Percentiles rank a stretch among this genome's conserved stretches.
Conservation (phyloP, 1,284 basidiomycete genomes). For the Irpex sp. region DNA sequence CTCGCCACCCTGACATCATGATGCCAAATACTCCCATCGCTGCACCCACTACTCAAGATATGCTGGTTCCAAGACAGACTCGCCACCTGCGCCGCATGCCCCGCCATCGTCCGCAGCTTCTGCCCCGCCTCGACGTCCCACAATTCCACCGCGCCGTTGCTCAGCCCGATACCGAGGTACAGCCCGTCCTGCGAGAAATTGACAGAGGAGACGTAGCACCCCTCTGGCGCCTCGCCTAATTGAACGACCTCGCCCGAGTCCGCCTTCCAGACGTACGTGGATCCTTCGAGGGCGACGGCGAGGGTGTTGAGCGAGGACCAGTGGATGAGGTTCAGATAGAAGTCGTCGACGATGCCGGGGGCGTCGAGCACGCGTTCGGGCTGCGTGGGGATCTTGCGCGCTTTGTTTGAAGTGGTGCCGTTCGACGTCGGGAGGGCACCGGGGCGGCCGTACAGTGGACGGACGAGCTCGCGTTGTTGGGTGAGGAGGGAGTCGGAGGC, state of each 20-base stretch:
- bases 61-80: constrained; percentile 85
- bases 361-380: constrained; percentile 94
- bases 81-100: constrained; percentile 80
- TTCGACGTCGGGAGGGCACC: constrained; percentile 59
- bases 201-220: constrained; percentile 73
- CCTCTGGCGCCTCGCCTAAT: constrained; percentile 74
- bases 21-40: constrained; percentile 91
- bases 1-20: constrained; percentile 86
- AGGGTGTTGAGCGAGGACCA: constrained; percentile 89
- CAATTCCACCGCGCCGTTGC: constrained; percentile 88
- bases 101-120: constrained; percentile 85
- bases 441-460: constrained; percentile 69
- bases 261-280: constrained; percentile 91
- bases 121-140: constrained; percentile 87
- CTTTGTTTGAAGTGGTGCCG: constrained; percentile 59
- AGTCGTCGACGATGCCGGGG: constrained; percentile 93
- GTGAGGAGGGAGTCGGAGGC: constrained; percentile 66
- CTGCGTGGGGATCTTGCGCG: constrained; percentile 77
- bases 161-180: constrained; percentile 85
- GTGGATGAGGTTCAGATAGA: constrained; percentile 91
- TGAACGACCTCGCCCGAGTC: constrained; percentile 82
- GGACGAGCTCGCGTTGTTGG: constrained; percentile 68
- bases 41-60: constrained; percentile 83
- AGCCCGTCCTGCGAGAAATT: constrained; percentile 87
- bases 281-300: constrained; percentile 81